Conservation (phyloP, 805 yeast genomes). For the Candida orba region DNA sequence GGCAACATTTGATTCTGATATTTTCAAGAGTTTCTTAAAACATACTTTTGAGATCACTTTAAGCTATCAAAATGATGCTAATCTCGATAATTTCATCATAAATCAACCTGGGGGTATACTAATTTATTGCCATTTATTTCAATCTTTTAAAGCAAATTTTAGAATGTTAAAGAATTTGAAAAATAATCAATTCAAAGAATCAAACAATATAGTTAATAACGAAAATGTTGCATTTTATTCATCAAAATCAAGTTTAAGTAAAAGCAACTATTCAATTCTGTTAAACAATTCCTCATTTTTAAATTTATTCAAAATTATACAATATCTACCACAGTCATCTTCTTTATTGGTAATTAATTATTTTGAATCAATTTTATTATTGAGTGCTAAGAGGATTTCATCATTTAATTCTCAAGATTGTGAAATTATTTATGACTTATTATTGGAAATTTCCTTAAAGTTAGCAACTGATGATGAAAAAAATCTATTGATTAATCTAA, state of each 20-base stretch:
- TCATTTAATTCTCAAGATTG: conserved; percentile 33
- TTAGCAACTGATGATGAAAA: not conserved
- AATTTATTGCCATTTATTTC: conserved; percentile 18
- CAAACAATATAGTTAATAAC: conserved; percentile 5
- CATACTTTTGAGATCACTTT: conserved; percentile 35
- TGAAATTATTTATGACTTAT: conserved; percentile 34
- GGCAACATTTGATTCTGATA: conserved; percentile 48
- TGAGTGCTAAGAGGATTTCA: conserved; percentile 28
- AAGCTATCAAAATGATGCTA: conserved; percentile 1
- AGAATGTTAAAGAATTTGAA: conserved; percentile 14
- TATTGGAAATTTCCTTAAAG: conserved; percentile 8
- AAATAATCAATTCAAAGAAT: conserved; percentile 9
- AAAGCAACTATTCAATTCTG: conserved; percentile 5
- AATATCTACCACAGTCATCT: conserved; percentile 1
- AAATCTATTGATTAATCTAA: conserved; percentile 14
- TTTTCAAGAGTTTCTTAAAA: conserved; percentile 54
- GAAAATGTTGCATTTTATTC: conserved; percentile 14
- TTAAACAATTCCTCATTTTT: conserved; percentile 9
- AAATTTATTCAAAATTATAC: conserved; percentile 8
- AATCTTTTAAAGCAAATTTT: conserved; percentile 18
- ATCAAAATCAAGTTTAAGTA: not conserved
- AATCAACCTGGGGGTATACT: conserved; percentile 18
- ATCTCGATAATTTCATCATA: not conserved
- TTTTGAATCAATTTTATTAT: conserved; percentile 17
- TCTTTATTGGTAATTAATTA: conserved; percentile 3